phyloP scores from a whole-genome alignment of 768 basidiomycete genomes.

The Xerocomus brunneocitrinus region DNA sequence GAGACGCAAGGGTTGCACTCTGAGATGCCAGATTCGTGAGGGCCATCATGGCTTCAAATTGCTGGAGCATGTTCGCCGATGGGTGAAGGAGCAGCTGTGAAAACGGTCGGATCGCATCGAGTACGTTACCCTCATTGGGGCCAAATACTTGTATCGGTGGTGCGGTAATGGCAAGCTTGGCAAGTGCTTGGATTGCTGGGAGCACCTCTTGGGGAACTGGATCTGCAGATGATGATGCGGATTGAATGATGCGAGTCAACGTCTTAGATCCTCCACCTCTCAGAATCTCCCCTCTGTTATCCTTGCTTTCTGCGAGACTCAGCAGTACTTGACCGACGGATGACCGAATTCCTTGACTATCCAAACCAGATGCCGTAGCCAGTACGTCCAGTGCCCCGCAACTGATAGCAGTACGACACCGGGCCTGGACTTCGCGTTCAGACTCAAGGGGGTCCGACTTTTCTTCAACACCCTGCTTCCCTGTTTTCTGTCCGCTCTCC shows the following conservation, averaged over 20 bases:
- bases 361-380: conserved; percentile 49
- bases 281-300: conserved; percentile 70
- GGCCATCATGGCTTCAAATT: conserved; percentile 94
- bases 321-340: conserved; percentile 60
- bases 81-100: conserved; percentile 66
- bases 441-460: conserved; percentile 48
- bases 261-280: conserved; percentile 77
- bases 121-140: conserved; percentile 67
- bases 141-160: conserved; percentile 91
- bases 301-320: conserved; percentile 70
- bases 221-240: conserved; percentile 33
- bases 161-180: conserved; percentile 90
- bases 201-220: conserved; percentile 31
- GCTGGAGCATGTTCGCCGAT: conserved; percentile 68
- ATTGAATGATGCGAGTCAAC: conserved; percentile 52
- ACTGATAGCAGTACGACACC: conserved; percentile 54
- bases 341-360: conserved; percentile 61
- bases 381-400: conserved; percentile 66
- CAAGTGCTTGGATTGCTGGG: conserved; percentile 78
- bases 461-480: conserved; percentile 28
- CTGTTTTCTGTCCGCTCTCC: conserved; percentile 35
- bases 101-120: conserved; percentile 83
- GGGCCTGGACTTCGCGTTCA: conserved; percentile 56
- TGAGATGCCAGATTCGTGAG: conserved; percentile 91
- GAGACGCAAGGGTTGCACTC: conserved; percentile 56